phyloP scores from a whole-genome alignment of 345 rosid species.

The Noccaea bulbosa region DNA sequence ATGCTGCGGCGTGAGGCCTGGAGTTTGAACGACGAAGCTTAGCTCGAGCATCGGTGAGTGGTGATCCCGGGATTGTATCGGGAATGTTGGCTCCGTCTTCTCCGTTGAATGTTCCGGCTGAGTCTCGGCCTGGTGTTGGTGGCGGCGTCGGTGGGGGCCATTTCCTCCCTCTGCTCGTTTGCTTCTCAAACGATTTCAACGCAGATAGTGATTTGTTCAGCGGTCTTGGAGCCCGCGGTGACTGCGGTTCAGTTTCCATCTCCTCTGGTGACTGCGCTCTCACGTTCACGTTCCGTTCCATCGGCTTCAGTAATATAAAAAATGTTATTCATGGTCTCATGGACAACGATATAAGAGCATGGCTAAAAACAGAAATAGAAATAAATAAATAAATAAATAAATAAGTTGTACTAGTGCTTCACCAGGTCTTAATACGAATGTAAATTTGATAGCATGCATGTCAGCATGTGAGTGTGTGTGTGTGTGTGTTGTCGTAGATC shows the following conservation, averaged over 20 bases:
- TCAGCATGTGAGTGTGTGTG: too few relatives aligned
- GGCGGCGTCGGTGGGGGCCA: constrained; percentile 46
- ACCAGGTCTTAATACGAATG: too few relatives aligned
- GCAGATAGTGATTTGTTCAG: constrained; percentile 30
- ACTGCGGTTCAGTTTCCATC: constrained; percentile 28
- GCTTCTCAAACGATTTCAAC: constrained; percentile 33
- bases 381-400: too few relatives aligned
- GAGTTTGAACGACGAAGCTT: constrained; percentile 55
- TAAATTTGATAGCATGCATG: too few relatives aligned
- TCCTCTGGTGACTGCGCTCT: constrained; percentile 33
- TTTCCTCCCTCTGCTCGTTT: constrained; percentile 46
- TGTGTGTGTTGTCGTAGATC: too few relatives aligned
- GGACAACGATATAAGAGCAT: too few relatives aligned
- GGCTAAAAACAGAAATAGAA: too few relatives aligned
- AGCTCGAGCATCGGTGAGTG: constrained; percentile 46
- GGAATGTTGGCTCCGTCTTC: constrained; percentile 35
- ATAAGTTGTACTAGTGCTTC: too few relatives aligned
- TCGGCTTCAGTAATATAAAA: neutral
- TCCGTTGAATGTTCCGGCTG: constrained; percentile 33
- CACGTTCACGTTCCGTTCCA: constrained; percentile 33
- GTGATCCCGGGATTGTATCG: constrained; percentile 38
- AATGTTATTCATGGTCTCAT: too few relatives aligned
- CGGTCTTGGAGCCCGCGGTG: constrained; percentile 31
- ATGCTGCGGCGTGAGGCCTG: constrained; percentile 35
- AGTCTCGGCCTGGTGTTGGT: constrained; percentile 42